Conservation (phyloP, 495 filamentous ascomycete genomes). For the Amphirosellinia nigrospora region DNA sequence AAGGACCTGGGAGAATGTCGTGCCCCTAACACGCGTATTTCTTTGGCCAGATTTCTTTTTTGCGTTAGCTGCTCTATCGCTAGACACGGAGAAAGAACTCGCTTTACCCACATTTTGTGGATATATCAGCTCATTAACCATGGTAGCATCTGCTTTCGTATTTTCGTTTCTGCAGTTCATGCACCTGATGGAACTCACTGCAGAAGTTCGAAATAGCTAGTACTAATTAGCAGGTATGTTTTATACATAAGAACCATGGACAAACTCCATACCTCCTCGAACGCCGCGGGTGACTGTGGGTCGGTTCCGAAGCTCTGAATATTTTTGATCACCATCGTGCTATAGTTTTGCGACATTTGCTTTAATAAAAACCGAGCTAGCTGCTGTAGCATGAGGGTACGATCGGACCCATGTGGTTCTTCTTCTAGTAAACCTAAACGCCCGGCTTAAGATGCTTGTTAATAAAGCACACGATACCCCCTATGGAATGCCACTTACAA, state of each 20-base stretch:
- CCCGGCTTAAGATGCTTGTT: conserved; percentile 53
- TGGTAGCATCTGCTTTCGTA: conserved; percentile 67
- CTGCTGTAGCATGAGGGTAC: conserved; percentile 77
- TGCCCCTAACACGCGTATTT: conserved; percentile 60
- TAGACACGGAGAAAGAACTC: conserved; percentile 22
- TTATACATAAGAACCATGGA: neutral
- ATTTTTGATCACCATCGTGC: conserved; percentile 59
- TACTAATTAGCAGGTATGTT: conserved; percentile 10
- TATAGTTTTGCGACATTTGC: conserved; percentile 73
- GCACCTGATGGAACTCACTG: conserved; percentile 70
- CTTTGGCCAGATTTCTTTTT: conserved; percentile 50
- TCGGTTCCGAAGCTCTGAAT: conserved; percentile 38
- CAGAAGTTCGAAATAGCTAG: conserved; percentile 47
- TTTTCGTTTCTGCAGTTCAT: conserved; percentile 82
- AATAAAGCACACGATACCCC: conserved; percentile 19
- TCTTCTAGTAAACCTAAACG: conserved; percentile 83
- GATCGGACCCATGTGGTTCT: conserved; percentile 65
- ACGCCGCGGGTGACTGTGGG: conserved; percentile 25
- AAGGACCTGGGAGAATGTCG: conserved; percentile 79
- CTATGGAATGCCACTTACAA: conserved; percentile 45
- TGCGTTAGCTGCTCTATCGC: conserved; percentile 28
- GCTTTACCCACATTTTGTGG: conserved; percentile 58
- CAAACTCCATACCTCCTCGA: conserved; percentile 36
- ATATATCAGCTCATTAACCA: conserved; percentile 86
- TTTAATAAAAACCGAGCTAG: conserved; percentile 79